Percentiles rank a stretch among this genome's conserved stretches.
Evolutionary conservation across 2,329 filamentous ascomycete genomes (phyloP).

Genomic region (Aureobasidium sp.): DNA sequence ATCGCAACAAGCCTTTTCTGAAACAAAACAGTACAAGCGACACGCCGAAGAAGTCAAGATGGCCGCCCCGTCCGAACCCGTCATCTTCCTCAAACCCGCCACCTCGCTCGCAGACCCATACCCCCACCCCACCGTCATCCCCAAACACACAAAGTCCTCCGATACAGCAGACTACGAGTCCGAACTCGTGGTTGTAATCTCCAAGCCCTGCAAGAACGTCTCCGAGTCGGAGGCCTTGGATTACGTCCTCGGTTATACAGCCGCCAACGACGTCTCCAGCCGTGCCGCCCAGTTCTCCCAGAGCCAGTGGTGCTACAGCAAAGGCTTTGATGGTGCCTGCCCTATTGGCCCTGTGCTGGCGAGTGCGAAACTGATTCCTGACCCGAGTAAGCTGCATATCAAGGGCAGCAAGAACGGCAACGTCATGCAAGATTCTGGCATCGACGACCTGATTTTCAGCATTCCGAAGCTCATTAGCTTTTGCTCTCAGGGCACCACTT

Average conservation of each 20-base stretch:
- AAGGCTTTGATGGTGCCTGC: constrained; percentile 52
- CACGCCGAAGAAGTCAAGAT: constrained; percentile 48
- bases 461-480: constrained; percentile 40
- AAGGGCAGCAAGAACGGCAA: constrained; percentile 37
- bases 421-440: constrained; percentile 43
- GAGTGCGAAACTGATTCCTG: constrained; percentile 9
- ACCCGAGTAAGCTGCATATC: constrained; percentile 46
- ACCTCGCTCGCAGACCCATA: constrained; percentile 50
- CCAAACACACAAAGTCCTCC: constrained; percentile 46
- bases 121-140: constrained; percentile 44
- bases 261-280: constrained; percentile 57
- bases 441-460: constrained; percentile 48
- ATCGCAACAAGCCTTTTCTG: neutral
- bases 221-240: constrained; percentile 49
- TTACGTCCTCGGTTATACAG: constrained; percentile 58
- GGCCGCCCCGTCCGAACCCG: constrained; percentile 46
- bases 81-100: constrained; percentile 52
- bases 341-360: constrained; percentile 38
- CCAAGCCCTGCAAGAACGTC: constrained; percentile 48
- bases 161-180: constrained; percentile 54
- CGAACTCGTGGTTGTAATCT: constrained; percentile 53
- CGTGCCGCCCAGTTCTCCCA: constrained; percentile 50
- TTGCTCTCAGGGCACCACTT: constrained; percentile 36
- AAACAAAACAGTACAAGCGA: constrained; percentile 36
- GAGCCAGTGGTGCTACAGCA: constrained; percentile 53